Percentiles rank a stretch among this genome's conserved stretches.
Conservation (phyloP, 2,329 filamentous ascomycete genomes). For the Plectosphaerella plurivora region DNA sequence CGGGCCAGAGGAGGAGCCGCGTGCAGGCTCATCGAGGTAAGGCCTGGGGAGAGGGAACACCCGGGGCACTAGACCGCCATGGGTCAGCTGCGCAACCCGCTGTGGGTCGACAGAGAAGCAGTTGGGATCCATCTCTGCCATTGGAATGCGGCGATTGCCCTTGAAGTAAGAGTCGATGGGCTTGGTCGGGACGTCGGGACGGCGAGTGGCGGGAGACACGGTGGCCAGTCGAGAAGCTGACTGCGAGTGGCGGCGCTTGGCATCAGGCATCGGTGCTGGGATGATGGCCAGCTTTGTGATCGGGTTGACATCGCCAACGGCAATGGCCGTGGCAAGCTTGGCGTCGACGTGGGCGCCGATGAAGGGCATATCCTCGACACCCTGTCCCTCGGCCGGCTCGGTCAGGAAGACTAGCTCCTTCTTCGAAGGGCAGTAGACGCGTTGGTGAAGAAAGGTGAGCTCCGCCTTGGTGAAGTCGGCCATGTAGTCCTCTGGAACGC, state of each 20-base stretch:
- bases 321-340: conserved; percentile 67
- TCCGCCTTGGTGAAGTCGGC: conserved; percentile 82
- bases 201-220: conserved; percentile 10
- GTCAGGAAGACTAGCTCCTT: conserved; percentile 73
- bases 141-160: conserved; percentile 44
- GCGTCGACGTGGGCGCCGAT: conserved; percentile 72
- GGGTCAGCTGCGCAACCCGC: conserved; percentile 41
- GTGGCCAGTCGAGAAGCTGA: conserved; percentile 10
- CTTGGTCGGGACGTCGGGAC: conserved; percentile 30
- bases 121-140: conserved; percentile 60
- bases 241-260: conserved; percentile 37
- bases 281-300: conserved; percentile 71
- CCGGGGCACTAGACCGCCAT: conserved; percentile 45
- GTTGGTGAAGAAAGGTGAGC: conserved; percentile 87
- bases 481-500: conserved; percentile 76
- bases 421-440: conserved; percentile 80
- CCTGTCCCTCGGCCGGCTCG: conserved; percentile 56
- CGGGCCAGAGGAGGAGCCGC: conserved; percentile 47
- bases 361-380: conserved; percentile 69
- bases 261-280: conserved; percentile 33
- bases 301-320: conserved; percentile 78
- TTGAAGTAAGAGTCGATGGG: conserved; percentile 54
- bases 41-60: conserved; percentile 57
- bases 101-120: conserved; percentile 51
- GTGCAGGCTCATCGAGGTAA: conserved; percentile 39